Base-by-base conservation (phyloP, 495 filamentous ascomycete genomes). In the Penicillium soppii region DNA sequence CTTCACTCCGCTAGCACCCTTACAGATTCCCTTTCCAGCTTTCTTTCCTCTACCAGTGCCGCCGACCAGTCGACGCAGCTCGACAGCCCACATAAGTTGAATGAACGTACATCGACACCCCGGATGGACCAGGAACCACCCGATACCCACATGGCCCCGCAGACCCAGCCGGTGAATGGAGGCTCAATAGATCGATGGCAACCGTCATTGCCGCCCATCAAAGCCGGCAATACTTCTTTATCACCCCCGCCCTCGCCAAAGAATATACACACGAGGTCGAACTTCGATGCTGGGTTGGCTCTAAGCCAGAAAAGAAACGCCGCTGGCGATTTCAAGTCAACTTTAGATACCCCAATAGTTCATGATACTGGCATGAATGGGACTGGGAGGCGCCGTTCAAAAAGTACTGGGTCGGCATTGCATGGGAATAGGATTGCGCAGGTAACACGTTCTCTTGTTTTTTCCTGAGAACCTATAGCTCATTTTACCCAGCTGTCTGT, bases 341-440 rank as follows among this genome's bases (percentile, higher is more conserved):
- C 69, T 57, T 69, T 43, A 63, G 70, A 59, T 65, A 63, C 29
- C 66, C 65, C 51, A 55, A 59, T 46, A 70, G 73, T 43, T 64
- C 73, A 35, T 54, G 70, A 13, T 30, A 38, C 50, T 10, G 55
- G 47, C 16, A 43, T 26, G 67, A 78, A 41, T 39, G 54, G 59
- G 15, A 25, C 35, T 49, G 52, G 43, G 30, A 54, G 69, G 16
- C 61, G 61, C 33, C 88, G 90, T 56, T 88, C 87, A 13, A 79
- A 84, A 64, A 91, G 80, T 56, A 82, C 81, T 39, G 89, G 87
- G 62, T 75, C 78, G 29, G 68, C 82, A 29, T 78, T 82, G 4
- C 69, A 78, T 43, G 76, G 78, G 32, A 87, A 78, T 57, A 84
- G 81, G 59, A 87, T 91, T 61, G 84, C 84, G 63, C 88, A 91